Evolutionary conservation across 2,329 filamentous ascomycete genomes (phyloP).

Genomic region (Fusarium neocosmosporiellum): DNA sequence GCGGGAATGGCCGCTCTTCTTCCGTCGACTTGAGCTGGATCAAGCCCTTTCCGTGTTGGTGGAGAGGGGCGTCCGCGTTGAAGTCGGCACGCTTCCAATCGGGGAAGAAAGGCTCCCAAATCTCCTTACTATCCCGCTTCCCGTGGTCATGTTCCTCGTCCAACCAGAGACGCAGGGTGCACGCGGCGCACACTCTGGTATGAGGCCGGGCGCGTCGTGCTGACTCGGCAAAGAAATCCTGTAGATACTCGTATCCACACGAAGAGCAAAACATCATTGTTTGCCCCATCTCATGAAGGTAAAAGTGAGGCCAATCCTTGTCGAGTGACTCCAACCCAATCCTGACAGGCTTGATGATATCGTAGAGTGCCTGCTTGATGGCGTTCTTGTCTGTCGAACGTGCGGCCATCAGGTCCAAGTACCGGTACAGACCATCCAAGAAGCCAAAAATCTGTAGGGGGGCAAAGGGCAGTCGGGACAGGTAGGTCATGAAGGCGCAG

Average conservation of each 20-base stretch:
- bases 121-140: slow-evolving; percentile 29
- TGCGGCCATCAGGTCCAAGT: slow-evolving; percentile 33
- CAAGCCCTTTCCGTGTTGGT: slow-evolving; percentile 23
- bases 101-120: slow-evolving; percentile 41
- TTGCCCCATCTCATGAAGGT: slow-evolving; percentile 39
- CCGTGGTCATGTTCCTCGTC: slow-evolving; percentile 48
- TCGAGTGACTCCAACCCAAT: slow-evolving; percentile 39
- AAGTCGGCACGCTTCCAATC: slow-evolving; percentile 40
- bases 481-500: slow-evolving; percentile 46
- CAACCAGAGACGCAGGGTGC: slow-evolving; percentile 42
- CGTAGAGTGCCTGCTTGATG: slow-evolving; percentile 41
- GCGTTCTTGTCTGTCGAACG: not conserved
- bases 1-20: slow-evolving; percentile 9
- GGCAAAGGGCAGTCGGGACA: slow-evolving; percentile 45
- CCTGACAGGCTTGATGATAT: slow-evolving; percentile 48
- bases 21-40: slow-evolving; percentile 35
- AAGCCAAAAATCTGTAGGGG: slow-evolving; percentile 46
- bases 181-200: slow-evolving; percentile 45
- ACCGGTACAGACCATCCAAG: slow-evolving; percentile 49
- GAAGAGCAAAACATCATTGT: slow-evolving; percentile 46
- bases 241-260: slow-evolving; percentile 48
- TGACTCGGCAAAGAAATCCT: slow-evolving; percentile 44
- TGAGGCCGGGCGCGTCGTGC: slow-evolving; percentile 14
- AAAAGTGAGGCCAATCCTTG: slow-evolving; percentile 40
- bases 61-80: slow-evolving; percentile 49